Conservation (phyloP, 164 flowering plant genomes). For the Protea cynaroides region DNA sequence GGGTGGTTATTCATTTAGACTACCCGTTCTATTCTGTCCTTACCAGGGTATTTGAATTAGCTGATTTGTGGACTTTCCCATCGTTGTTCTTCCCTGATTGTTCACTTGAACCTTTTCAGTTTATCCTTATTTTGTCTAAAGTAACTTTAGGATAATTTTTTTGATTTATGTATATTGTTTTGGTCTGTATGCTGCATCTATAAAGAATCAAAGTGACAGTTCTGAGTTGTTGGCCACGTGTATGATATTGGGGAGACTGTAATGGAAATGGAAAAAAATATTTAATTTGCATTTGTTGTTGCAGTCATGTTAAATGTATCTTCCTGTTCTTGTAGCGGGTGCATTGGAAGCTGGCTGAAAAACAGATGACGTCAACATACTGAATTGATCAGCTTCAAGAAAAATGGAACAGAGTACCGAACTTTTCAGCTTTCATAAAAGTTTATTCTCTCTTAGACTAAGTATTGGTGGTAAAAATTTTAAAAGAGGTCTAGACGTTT, state of each 20-base stretch:
- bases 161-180: neutral
- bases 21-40: too few species aligned
- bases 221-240: neutral
- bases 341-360: slow-evolving; percentile 1
- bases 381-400: slow-evolving; percentile 1
- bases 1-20: too few species aligned
- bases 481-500: too few species aligned
- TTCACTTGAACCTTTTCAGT: too few species aligned
- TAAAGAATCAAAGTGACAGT: neutral
- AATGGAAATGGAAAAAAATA: too few species aligned
- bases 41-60: too few species aligned
- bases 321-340: slow-evolving; percentile 14
- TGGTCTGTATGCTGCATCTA: neutral
- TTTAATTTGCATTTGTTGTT: neutral
- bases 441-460: too few species aligned
- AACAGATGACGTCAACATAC: slow-evolving; percentile 3
- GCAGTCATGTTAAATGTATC: neutral
- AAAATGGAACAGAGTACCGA: slow-evolving; percentile 43
- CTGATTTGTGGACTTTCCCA: too few species aligned
- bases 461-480: too few species aligned
- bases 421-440: slow-evolving; percentile 3
- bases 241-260: neutral
- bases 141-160: neutral
- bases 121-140: too few species aligned
- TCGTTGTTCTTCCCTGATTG: too few species aligned